A percentile compares a stretch with the other conserved stretches of the same genome.
Conservation (phyloP, 2,329 filamentous ascomycete species). For the Sporothrix sp. region DNA sequence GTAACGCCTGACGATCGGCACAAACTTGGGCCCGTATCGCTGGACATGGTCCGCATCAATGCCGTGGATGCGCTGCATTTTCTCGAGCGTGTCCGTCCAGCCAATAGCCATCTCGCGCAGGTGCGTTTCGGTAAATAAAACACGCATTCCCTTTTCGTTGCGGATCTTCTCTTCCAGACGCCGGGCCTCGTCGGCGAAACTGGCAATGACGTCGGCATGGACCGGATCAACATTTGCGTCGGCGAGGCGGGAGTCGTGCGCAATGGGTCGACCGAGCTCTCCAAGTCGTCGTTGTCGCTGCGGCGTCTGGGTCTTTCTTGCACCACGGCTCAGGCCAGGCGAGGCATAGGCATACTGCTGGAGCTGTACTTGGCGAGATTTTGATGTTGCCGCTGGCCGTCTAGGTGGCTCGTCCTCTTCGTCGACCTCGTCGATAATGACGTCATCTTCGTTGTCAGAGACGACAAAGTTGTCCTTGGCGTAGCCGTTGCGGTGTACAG, state of each 20-base stretch:
- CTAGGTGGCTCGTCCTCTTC: not conserved
- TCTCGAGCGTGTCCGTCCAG: constrained; percentile 51
- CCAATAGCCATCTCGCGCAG: constrained; percentile 64
- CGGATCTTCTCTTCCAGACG: constrained; percentile 51
- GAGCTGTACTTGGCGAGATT: constrained; percentile 18
- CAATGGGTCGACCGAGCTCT: constrained; percentile 49
- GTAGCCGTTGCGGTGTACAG: constrained; percentile 34
- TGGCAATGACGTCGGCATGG: constrained; percentile 53
- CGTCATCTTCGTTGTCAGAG: constrained; percentile 25
- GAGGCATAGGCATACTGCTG: constrained; percentile 13
- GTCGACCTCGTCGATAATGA: constrained; percentile 28
- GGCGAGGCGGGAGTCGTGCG: constrained; percentile 42
- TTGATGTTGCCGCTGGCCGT: not conserved
- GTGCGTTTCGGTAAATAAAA: constrained; percentile 59
- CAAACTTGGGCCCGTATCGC: constrained; percentile 50
- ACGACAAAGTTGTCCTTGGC: constrained; percentile 34
- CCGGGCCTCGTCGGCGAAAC: constrained; percentile 56
- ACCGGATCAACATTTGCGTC: constrained; percentile 28
- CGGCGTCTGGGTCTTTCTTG: constrained; percentile 14
- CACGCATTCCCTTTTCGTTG: constrained; percentile 46
- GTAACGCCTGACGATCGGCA: constrained; percentile 46
- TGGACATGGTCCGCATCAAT: constrained; percentile 55
- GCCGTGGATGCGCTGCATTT: constrained; percentile 54
- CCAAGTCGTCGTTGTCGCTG: constrained; percentile 28
- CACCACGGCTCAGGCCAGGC: not conserved